Evolutionary conservation across 768 basidiomycete genomes (phyloP), one percentile per base, ranked within the genome.

Genomic region (Boletus bicolor): DNA sequence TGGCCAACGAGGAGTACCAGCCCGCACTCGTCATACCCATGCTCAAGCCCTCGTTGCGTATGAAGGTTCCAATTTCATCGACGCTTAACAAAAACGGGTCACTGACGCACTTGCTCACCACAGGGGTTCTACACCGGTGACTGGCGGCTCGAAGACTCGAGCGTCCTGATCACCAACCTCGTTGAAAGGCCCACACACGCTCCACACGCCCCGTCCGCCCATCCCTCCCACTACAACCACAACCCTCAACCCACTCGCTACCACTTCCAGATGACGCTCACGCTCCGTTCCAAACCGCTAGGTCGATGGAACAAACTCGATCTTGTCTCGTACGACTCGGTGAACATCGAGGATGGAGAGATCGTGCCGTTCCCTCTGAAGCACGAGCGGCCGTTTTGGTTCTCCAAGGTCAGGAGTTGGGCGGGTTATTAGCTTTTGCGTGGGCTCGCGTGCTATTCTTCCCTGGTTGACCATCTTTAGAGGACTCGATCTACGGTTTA

Each of bases 301-400:
- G 93, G 93, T 7, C 76, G 88, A 51, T 94, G 86, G 85, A 93
- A 91, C 71, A 88, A 83, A 64, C 78, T 96, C 56, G 84, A 91
- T 51, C 79, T 95, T 21, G 66, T 76, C 44, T 76, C 78, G 11
- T 96, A 96, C 68, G 80, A 87, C 51, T 88, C 88, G 0, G 82
- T 95, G 5, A 82, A 88, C 54, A 62, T 89, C n/a, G 83, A 81
- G 55, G 87, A 80, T 17, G 92, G 90, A 3, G 92, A 93, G 66
- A 75, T 79, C 12, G 68, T 80, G 10, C 83, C 86, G 17, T 74
- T 96, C 30, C 76, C 82, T 10, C 72, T 94, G 62, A 91, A 90
- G 66, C 84, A 93, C 61, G 91, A 93, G 68, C 79, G 90, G 52
- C 83, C 92, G n/a, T 96, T 91, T 69, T 94, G 89, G 86, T 97